Base-by-base conservation (phyloP, 257 asterid species). In the Fraxinus excelsior region DNA sequence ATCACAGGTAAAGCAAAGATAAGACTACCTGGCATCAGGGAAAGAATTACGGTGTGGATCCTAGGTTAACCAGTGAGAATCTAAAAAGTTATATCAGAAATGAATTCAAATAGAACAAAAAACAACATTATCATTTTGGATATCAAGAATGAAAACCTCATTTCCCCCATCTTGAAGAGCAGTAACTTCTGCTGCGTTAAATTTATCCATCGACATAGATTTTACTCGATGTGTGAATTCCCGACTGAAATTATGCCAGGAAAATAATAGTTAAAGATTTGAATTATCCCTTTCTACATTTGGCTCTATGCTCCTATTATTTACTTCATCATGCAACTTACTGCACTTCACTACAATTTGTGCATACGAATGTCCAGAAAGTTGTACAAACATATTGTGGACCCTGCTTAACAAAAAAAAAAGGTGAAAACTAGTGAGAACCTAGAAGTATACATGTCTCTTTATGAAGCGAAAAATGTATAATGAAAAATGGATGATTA, bases 321-420 rank as follows among this genome's bases (percentile, higher is more conserved):
- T 35, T 40, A 44, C 64, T 12, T 60, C 23, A 58, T 37, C 16
- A 68, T 73, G 70, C 19, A 76, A 95, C 98, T 90, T 86, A 93
- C 98, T 95, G 99, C 19, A 95, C 91, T 12, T 94, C 98, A 49
- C 99, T 93, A 79, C 98, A 95, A 66, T 73, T 92, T 32, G 98
- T 88, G 92, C 99, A 95, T 46, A 95, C 86, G 71, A 95, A 95
- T 29, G 98, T 93, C 94, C 93, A 91, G 85, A 93, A 95, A 49
- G 91, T 91, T 42, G 96, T 95, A 87, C 99, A 95, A 42, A 90
- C 91, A 85, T 95, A 95, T 79, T 95, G 99, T 29, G 98, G 97
- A 77, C 97, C 98, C 99, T 95, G 91, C 70, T 78, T 25, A 68
- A 76, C 19, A 13, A 23, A 70, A 62, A 32, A 78, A 35, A 13